Evolutionary conservation across 2,329 filamentous ascomycete species (phyloP), one percentile per base, ranked within the genome.

Genomic region (Conoideocrella luteorostrata): DNA sequence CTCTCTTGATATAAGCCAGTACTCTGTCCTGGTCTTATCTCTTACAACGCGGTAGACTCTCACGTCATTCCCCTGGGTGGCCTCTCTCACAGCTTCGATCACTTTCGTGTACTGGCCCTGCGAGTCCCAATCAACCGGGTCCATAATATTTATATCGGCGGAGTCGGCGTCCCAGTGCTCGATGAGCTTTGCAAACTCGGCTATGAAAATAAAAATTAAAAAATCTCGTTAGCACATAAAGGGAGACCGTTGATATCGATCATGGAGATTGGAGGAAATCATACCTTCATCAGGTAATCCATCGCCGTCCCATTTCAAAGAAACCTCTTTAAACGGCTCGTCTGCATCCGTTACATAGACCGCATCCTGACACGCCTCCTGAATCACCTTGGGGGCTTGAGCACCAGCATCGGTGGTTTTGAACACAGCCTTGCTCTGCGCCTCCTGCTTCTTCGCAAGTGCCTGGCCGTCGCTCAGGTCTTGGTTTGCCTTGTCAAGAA

Each of bases 401-500:
- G 75, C 71, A 50, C 75, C 72, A 48, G 70, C 55, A 53, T 80
- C 76, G 36, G 65, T 64, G 22, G 73, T 59, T 63, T 76, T 79
- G 56, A 80, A 72, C 42, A 65, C 62, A n/a, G 49, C 33, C 21
- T 50, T 54, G 52, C 11, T 48, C 43, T 9, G 53, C 13, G 7
- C 46, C 49, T n/a, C 46, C 41, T 49, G 50, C 51, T 33, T 50
- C 43, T 40, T 49, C 21, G 28, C 41, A 17, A 12, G 39, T 9
- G 44, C 44, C 37, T 50, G 47, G 9, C 59, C 47, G 44, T 80
- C 75, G 60, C 80, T 82, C 15, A 85, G 82, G 59, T 89, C 83
- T 56, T 81, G 71, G 68, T 95, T 95, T 43, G 88, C 88, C 70
- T 93, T 93, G 61, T 93, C 77, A 45, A 96, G 73, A 61, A 96